Conservation (phyloP, 257 asterid species). For the Henckelia pumila region DNA sequence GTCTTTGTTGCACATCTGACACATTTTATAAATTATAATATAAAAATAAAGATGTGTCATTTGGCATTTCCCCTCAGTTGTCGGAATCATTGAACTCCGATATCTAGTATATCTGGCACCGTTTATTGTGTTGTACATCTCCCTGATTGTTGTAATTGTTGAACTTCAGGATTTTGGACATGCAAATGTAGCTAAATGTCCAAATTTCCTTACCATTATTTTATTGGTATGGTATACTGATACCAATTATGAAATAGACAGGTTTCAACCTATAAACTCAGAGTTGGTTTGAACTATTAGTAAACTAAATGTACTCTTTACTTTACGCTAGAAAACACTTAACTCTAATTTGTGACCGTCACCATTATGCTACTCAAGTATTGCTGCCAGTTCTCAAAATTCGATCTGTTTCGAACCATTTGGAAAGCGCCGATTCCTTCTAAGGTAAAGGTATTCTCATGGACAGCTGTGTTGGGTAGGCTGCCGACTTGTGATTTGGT, state of each 20-base stretch:
- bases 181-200: too few species aligned
- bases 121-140: neutral
- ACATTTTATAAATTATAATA: too few species aligned
- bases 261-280: neutral
- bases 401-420: too few species aligned
- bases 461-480: too few species aligned
- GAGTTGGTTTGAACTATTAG: neutral
- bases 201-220: neutral
- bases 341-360: neutral
- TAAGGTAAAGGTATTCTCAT: too few species aligned
- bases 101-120: neutral
- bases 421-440: too few species aligned
- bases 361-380: neutral
- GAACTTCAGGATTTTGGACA: neutral
- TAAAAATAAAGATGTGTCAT: neutral
- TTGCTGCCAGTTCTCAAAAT: neutral
- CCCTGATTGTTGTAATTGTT: neutral
- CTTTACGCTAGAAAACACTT: neutral
- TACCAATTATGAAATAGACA: neutral
- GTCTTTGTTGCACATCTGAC: neutral
- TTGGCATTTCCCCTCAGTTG: neutral
- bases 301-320: too few species aligned
- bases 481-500: too few species aligned
- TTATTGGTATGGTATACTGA: neutral
- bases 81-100: neutral